Evolutionary conservation across 2,329 filamentous ascomycete genomes (phyloP), one percentile per base, ranked within the genome.

Genomic region (Rhexocercosporidium sp.): DNA sequence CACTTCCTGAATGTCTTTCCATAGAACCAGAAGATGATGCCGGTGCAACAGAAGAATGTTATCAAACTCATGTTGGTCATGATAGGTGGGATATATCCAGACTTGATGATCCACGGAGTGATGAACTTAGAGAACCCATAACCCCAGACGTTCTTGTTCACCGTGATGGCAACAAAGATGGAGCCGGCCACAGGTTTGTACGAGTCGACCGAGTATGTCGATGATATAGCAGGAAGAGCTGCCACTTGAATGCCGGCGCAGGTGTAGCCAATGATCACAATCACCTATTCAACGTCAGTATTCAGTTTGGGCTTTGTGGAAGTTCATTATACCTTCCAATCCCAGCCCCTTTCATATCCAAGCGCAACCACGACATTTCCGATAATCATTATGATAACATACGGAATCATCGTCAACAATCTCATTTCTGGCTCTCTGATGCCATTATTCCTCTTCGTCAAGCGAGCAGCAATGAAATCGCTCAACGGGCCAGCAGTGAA

Each of bases 101-200:
- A 75, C 69, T 81, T 75, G 25, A 78, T 78, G 14, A 81, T 79
- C 85, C 85, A 88, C 0, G 79, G 77, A 0, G 83, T 86, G 66
- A 86, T 83, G 69, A 86, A 86, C 64, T 86, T 84, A 59, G 79
- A 79, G 70, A 89, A 85, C 0, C 86, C 86, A 74, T 88, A 89
- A 0, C 87, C 87, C 85, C 86, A 88, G 0, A 89, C 64, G 65
- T 89, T 89, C 79, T 90, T 90, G 73, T 88, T 88, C 54, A 90
- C 86, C 0, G 87, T 90, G 70, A 88, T 84, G 8, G 83, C 80
- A 0, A 89, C 86, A 74, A 90, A 87, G 57, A 90, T 78, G 2
- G 81, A 83, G 3, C 87, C 87, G 0, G 87, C 82, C 2, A 89
- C 84, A 0, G 87, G 86, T 75, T 90, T 90, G 77, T 90, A 90